Conservation (phyloP, 2,329 filamentous ascomycete genomes). For the Calonectria ilicicola region DNA sequence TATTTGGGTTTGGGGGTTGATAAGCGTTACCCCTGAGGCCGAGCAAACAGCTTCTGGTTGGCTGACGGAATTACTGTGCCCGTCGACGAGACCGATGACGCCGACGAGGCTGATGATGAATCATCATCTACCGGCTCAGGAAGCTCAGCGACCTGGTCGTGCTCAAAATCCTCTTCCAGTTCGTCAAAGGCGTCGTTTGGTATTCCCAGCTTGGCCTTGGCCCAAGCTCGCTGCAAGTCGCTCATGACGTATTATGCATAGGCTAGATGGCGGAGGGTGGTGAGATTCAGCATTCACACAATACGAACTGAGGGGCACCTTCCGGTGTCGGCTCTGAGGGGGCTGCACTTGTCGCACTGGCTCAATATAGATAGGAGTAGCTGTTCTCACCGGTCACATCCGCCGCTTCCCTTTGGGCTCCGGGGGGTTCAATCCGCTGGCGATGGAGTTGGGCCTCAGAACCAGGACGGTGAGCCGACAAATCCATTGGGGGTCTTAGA, state of each 20-base stretch:
- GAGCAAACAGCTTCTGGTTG: slow-evolving; percentile 78
- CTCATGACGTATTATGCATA: slow-evolving; percentile 70
- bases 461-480: slow-evolving; percentile 22
- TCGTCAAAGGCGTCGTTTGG: slow-evolving; percentile 63
- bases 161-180: slow-evolving; percentile 64
- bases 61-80: slow-evolving; percentile 89
- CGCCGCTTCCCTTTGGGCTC: slow-evolving; percentile 8
- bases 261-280: slow-evolving; percentile 27
- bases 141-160: slow-evolving; percentile 59
- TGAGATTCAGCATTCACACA: slow-evolving; percentile 31
- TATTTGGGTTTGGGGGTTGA: slow-evolving; percentile 1
- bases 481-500: slow-evolving; percentile 19
- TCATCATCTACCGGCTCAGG: slow-evolving; percentile 67
- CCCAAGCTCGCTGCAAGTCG: slow-evolving; percentile 83
- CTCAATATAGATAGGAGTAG: not conserved
- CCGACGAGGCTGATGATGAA: slow-evolving; percentile 79
- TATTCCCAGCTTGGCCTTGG: slow-evolving; percentile 78
- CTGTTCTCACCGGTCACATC: slow-evolving; percentile 1
- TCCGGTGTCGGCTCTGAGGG: slow-evolving; percentile 2
- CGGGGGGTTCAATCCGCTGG: not conserved
- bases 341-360: not conserved
- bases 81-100: slow-evolving; percentile 89
- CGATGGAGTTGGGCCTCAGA: slow-evolving; percentile 18
- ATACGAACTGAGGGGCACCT: not conserved
- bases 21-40: slow-evolving; percentile 70